These are phyloP conservation scores for Cladosporium sp. DNA, from an alignment of 2,329 filamentous ascomycete genomes.

Conservation along the genomic window DNA sequence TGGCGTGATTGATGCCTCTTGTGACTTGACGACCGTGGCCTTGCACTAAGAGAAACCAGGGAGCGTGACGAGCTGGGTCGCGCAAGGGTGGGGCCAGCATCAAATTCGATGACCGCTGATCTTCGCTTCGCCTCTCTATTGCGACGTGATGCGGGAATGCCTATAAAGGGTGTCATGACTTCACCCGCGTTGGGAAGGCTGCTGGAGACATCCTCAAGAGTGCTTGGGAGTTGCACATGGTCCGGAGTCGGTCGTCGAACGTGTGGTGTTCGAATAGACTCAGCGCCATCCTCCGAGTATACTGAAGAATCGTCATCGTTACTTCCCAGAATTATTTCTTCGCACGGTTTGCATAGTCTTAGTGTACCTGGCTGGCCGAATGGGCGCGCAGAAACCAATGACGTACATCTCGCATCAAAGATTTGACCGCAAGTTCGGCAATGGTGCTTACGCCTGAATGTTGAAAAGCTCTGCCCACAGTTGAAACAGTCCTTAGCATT, in stretches of 20 bases:
- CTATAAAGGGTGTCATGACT: conserved; percentile 56
- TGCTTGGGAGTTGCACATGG: conserved; percentile 6
- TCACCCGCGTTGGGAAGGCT: conserved; percentile 23
- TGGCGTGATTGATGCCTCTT: conserved; percentile 84
- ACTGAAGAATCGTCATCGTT: conserved; percentile 90
- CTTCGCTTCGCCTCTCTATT: conserved; percentile 74
- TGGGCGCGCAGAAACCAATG: conserved; percentile 77
- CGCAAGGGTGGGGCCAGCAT: conserved; percentile 68
- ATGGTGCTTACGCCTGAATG: conserved; percentile 93
- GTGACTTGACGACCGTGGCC: conserved; percentile 73
- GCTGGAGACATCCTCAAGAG: conserved; percentile 21
- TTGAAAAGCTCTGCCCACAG: conserved; percentile 84
- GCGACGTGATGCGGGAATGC: conserved; percentile 59
- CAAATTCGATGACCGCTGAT: conserved; percentile 86
- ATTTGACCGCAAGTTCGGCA: conserved; percentile 96
- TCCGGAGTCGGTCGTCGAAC: conserved; percentile 13
- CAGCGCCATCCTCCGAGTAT: conserved; percentile 66
- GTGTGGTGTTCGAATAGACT: conserved; percentile 22
- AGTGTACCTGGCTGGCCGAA: conserved; percentile 84
- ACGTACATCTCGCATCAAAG: conserved; percentile 94
- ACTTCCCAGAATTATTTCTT: conserved; percentile 83
- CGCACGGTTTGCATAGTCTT: conserved; percentile 87
- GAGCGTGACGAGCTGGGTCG: conserved; percentile 94
- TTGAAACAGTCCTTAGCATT: conserved; percentile 96
- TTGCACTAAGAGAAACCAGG: conserved; percentile 65